Conservation (phyloP, 208 protist species). For the Wallacemonas sp. region DNA sequence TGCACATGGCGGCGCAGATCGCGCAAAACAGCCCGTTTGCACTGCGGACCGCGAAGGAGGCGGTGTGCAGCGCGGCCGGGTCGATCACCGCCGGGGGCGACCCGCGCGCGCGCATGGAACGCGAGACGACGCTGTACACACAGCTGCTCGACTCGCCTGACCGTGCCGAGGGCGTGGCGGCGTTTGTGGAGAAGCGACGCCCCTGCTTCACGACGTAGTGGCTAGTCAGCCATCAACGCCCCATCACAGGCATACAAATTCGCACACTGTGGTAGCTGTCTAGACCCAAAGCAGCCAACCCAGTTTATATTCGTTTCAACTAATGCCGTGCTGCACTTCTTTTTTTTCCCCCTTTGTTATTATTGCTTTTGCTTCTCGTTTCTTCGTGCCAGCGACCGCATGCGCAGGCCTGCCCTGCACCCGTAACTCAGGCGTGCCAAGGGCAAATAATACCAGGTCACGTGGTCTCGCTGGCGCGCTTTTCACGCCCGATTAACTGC, state of each 20-base stretch:
- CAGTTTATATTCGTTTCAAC: neutral
- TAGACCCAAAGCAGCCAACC: too few relatives aligned
- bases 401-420: neutral
- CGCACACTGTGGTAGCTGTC: too few relatives aligned
- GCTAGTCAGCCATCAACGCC: neutral
- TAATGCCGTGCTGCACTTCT: neutral
- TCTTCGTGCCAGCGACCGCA: neutral
- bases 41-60: conserved; percentile 80
- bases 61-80: conserved; percentile 71
- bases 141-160: conserved; percentile 87
- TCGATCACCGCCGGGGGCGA: conserved; percentile 33
- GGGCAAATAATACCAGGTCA: too few relatives aligned
- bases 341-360: conserved; percentile 21
- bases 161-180: conserved; percentile 85
- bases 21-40: conserved; percentile 82
- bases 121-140: conserved; percentile 84
- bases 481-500: too few relatives aligned
- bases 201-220: conserved; percentile 49
- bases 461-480: too few relatives aligned
- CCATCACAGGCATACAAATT: too few relatives aligned
- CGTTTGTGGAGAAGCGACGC: conserved; percentile 91
- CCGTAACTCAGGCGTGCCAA: too few relatives aligned
- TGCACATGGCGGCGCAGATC: conserved; percentile 52
- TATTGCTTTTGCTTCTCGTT: conserved; percentile 1
- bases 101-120: conserved; percentile 42